Conservation (phyloP, 768 basidiomycete genomes). For the Tricholoma saponaceum region DNA sequence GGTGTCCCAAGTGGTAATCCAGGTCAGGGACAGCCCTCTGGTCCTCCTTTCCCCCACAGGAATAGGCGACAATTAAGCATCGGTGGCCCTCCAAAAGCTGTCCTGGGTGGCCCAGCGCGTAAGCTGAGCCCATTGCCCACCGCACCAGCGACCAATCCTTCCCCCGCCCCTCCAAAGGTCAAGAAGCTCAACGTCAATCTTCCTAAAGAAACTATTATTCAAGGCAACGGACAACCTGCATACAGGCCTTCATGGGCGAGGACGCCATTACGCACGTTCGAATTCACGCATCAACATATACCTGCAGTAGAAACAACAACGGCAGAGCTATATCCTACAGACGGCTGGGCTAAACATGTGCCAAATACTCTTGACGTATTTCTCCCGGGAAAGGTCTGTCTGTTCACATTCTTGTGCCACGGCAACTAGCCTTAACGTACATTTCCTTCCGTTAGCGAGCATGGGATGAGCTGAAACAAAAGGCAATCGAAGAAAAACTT, state of each 20-base stretch:
- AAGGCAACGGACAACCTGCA: conserved; percentile 35
- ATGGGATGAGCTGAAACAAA: conserved; percentile 71
- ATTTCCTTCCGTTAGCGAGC: conserved; percentile 42
- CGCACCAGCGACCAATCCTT: conserved; percentile 22
- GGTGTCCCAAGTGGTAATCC: conserved; percentile 28
- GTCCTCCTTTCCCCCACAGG: conserved; percentile 53
- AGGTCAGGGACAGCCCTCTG: conserved; percentile 18
- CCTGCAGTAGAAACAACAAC: conserved; percentile 33
- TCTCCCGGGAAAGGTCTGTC: conserved; percentile 70
- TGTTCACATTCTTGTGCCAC: conserved; percentile 2
- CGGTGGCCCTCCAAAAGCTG: conserved; percentile 87
- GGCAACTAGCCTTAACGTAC: conserved; percentile 8
- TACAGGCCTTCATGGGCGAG: conserved; percentile 59
- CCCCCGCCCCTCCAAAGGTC: conserved; percentile 37
- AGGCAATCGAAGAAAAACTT: conserved; percentile 76
- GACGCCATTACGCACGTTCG: conserved; percentile 36
- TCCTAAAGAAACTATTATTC: conserved; percentile 59
- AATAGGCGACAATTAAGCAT: conserved; percentile 70
- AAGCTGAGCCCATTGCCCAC: conserved; percentile 66
- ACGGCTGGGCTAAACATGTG: conserved; percentile 51
- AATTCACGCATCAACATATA: conserved; percentile 18
- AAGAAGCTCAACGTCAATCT: conserved; percentile 72
- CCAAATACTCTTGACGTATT: conserved; percentile 76
- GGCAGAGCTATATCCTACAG: conserved; percentile 60
- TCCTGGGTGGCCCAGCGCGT: conserved; percentile 73